Base-by-base conservation (phyloP, 768 basidiomycete genomes). In the Mycena amicta region DNA sequence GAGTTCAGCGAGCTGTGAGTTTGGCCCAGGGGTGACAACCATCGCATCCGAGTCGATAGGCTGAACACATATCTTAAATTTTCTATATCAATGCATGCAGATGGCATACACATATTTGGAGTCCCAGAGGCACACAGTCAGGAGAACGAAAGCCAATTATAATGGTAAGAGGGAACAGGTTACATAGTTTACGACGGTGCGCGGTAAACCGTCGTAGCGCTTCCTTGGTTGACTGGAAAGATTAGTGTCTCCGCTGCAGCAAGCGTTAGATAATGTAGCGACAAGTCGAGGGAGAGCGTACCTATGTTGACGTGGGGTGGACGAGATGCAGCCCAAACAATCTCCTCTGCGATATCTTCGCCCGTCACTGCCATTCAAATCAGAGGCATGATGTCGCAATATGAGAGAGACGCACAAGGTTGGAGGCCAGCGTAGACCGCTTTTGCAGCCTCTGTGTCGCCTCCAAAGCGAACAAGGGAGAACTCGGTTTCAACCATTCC, bases 261-360 rank as follows among this genome's bases (percentile, higher is more conserved):
- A n/a, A n/a, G n/a, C n/a, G n/a, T n/a, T n/a, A n/a, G n/a, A n/a
- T n/a, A n/a, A n/a, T n/a, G n/a, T n/a, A n/a, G n/a, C n/a, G n/a
- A n/a, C n/a, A n/a, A n/a, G n/a, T n/a, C n/a, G n/a, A n/a, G n/a
- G n/a, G n/a, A n/a, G n/a, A n/a, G n/a, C n/a, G n/a, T n/a, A n/a
- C n/a, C n/a, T 41, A 98, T 81, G 70, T 98, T 95, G 45, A 98
- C 92, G 68, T 96, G 95, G 39, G 91, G 80, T 12, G 95, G 95
- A 40, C 95, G 87, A 12, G 90, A 82, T 20, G 97, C 96, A 15
- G 88, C 88, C 96, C 96, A 99, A 20, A 96, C 94, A 67, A 99
- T 95, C 74, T 98, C 95, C 71, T 99, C 97, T 1, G 97, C 97
- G 46, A 98, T 89, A 68, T 98, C 95, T 59, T 88, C 81, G 5